Evolutionary conservation across 352 stramenopile genomes (phyloP).

Genomic region (Phytophthora pluvialis): DNA sequence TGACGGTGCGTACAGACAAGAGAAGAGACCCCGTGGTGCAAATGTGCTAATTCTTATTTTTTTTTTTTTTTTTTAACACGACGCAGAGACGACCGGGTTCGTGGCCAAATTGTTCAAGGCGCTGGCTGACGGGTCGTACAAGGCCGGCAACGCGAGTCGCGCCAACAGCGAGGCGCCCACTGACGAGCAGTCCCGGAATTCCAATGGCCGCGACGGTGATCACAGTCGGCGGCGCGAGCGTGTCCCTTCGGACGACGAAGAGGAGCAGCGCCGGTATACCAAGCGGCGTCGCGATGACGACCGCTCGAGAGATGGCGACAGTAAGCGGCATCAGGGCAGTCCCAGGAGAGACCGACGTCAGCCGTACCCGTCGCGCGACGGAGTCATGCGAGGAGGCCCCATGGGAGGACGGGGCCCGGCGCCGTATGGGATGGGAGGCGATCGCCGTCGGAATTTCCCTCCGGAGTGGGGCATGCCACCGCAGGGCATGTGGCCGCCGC

Average conservation of each 20-base stretch:
- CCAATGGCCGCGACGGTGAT: slow-evolving; percentile 32
- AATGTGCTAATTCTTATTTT: slow-evolving; percentile 7
- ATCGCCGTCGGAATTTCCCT: slow-evolving; percentile 65
- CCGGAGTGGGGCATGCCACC: slow-evolving; percentile 76
- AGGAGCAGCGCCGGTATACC: slow-evolving; percentile 54
- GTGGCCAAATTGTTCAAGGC: slow-evolving; percentile 76
- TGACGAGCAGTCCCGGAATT: slow-evolving; percentile 21
- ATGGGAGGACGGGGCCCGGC: slow-evolving; percentile 39
- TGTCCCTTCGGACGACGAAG: slow-evolving; percentile 56
- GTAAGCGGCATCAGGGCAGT: slow-evolving; percentile 43
- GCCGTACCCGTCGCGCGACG: slow-evolving; percentile 37
- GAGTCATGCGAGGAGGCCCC: slow-evolving; percentile 28
- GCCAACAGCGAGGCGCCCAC: slow-evolving; percentile 9
- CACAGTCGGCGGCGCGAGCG: slow-evolving; percentile 45
- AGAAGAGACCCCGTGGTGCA: not conserved
- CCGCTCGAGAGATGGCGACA: slow-evolving; percentile 36
- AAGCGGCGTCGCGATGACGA: slow-evolving; percentile 76
- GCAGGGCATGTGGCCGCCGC: slow-evolving; percentile 71
- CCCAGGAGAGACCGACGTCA: slow-evolving; percentile 47
- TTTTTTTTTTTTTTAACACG: slow-evolving; percentile 1
- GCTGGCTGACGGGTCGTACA: slow-evolving; percentile 69
- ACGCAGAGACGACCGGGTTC: slow-evolving; percentile 73
- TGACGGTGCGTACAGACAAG: slow-evolving; percentile 54
- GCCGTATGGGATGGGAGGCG: slow-evolving; percentile 43
- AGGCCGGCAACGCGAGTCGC: slow-evolving; percentile 28